A percentile compares a stretch with the other conserved stretches of the same genome.
phyloP scores from a whole-genome alignment of 2,329 filamentous ascomycete species.

The Diaporthe aspalathi region DNA sequence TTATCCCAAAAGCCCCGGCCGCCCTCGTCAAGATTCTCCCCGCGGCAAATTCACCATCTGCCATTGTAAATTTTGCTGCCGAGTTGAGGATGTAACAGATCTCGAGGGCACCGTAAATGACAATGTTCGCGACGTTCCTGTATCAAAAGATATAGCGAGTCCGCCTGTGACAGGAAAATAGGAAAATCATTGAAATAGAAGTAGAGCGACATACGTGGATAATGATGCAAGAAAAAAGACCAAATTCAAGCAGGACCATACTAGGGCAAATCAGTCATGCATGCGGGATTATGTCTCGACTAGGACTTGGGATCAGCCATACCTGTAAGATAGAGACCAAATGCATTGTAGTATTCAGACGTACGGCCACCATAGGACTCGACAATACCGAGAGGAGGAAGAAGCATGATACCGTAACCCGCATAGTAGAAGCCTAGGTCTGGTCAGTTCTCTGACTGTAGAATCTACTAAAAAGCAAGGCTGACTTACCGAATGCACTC shows the following conservation, averaged over 20 bases:
- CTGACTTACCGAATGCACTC: conserved; percentile 1
- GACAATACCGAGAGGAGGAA: not conserved
- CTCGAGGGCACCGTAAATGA: conserved; percentile 1
- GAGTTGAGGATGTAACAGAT: not conserved
- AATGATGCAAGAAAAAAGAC: conserved; percentile 1
- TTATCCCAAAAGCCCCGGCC: not conserved
- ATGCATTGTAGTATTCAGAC: conserved; percentile 15
- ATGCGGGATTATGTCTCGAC: not conserved
- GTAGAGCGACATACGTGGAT: not conserved
- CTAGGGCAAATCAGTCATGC: not conserved
- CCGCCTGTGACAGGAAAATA: too few species aligned
- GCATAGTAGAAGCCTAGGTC: not conserved
- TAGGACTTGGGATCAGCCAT: not conserved
- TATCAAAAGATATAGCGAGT: not conserved
- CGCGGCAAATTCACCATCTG: not conserved
- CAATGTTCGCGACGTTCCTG: not conserved
- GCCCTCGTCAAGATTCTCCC: not conserved
- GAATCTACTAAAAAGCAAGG: too few species aligned
- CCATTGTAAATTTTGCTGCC: not conserved
- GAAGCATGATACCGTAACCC: conserved; percentile 6
- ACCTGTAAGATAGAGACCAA: conserved; percentile 8
- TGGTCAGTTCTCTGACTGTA: not conserved
- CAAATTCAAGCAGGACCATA: not conserved
- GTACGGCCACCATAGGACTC: conserved; percentile 8
- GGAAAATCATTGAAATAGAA: too few species aligned